Percentiles rank a stretch among this genome's conserved stretches.
phyloP scores from a whole-genome alignment of 2,329 filamentous ascomycete species.

The Trichoderma citrinoviride region DNA sequence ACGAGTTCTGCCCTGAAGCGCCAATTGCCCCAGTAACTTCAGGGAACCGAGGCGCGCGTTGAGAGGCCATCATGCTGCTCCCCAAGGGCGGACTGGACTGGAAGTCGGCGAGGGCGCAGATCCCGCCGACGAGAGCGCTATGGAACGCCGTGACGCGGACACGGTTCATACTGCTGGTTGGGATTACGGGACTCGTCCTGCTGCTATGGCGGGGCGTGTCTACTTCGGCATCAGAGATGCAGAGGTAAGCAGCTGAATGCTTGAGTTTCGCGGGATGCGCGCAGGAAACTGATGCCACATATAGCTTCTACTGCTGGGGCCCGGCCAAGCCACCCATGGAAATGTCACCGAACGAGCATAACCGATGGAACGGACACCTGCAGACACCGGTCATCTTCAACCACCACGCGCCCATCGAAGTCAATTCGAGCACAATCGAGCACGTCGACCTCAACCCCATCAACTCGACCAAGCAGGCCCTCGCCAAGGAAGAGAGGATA shows the following conservation, averaged over 20 bases:
- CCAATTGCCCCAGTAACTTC: not conserved
- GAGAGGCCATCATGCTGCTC: conserved; percentile 69
- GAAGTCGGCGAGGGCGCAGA: conserved; percentile 79
- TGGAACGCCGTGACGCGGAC: conserved; percentile 70
- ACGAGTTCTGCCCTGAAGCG: not conserved
- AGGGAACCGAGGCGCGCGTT: conserved; percentile 5
- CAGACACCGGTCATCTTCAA: conserved; percentile 96
- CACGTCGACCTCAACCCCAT: conserved; percentile 83
- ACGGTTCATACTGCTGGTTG: conserved; percentile 72
- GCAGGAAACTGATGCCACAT: conserved; percentile 4
- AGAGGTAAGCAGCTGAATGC: conserved; percentile 62
- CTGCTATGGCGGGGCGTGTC: conserved; percentile 86
- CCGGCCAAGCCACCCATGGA: conserved; percentile 94
- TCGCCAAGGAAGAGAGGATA: conserved; percentile 78
- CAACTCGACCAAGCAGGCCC: conserved; percentile 73
- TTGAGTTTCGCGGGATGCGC: not conserved
- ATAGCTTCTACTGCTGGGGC: conserved; percentile 95
- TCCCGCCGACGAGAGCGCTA: conserved; percentile 74
- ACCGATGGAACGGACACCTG: conserved; percentile 82
- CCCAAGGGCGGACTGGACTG: conserved; percentile 87
- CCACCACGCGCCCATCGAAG: conserved; percentile 80
- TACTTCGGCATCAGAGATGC: conserved; percentile 79
- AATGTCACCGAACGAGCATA: conserved; percentile 88
- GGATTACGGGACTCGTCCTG: conserved; percentile 66
- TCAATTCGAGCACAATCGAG: conserved; percentile 78